Conservation (phyloP, 306 rosid genomes). For the Cyclanthera cordifolia region DNA sequence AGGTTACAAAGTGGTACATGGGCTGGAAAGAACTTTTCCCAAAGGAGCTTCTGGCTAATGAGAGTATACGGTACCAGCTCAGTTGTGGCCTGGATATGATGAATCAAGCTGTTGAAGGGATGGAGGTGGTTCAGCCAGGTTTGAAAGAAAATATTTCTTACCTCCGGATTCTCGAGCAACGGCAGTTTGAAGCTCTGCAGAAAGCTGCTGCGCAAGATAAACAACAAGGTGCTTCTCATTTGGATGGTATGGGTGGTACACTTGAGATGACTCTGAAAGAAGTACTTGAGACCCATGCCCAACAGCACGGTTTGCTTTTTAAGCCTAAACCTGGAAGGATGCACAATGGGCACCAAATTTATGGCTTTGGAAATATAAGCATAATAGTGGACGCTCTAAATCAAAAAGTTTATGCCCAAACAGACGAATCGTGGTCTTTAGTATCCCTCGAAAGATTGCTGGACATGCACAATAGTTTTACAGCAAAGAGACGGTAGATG, state of each 20-base stretch:
- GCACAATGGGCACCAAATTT: constrained; percentile 77
- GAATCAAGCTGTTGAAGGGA: constrained; percentile 76
- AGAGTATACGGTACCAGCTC: constrained; percentile 57
- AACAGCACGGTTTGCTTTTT: constrained; percentile 53
- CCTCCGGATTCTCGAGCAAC: constrained; percentile 62
- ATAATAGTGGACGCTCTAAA: constrained; percentile 51
- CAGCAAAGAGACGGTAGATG: constrained; percentile 18
- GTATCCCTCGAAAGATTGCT: constrained; percentile 58
- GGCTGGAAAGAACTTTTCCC: constrained; percentile 91
- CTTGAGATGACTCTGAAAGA: constrained; percentile 77
- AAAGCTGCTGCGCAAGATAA: constrained; percentile 58
- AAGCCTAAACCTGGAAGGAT: constrained; percentile 66
- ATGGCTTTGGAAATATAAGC: constrained; percentile 69
- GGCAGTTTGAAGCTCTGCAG: constrained; percentile 90
- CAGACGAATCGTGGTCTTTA: constrained; percentile 53
- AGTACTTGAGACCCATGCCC: constrained; percentile 71
- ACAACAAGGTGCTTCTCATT: constrained; percentile 36
- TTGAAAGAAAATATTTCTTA: constrained; percentile 69
- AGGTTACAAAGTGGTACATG: constrained; percentile 70
- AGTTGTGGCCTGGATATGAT: constrained; percentile 82
- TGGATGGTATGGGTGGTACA: constrained; percentile 33
- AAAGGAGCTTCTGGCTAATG: constrained; percentile 68
- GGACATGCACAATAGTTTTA: constrained; percentile 52
- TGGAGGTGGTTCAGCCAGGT: constrained; percentile 88
- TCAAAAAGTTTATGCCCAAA: constrained; percentile 67